These are phyloP conservation scores for Eutrema heterophyllum DNA, from an alignment of 345 rosid species.

Conservation along the genomic window DNA sequence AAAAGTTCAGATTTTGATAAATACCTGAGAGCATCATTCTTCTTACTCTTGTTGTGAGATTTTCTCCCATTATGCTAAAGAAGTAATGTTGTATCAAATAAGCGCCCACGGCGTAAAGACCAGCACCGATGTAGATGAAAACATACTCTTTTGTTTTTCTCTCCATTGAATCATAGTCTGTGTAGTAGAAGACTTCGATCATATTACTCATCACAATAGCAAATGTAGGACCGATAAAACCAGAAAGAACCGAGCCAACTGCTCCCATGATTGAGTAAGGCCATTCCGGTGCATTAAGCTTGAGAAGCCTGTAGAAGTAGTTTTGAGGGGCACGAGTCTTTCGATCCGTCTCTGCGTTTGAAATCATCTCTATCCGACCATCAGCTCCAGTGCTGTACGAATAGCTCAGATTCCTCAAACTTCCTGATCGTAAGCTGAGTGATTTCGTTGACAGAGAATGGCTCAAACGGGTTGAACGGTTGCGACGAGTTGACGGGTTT, in stretches of 20 bases:
- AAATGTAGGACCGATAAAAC: constrained; percentile 93
- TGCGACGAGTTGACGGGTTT: constrained; percentile 74
- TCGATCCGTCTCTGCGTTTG: constrained; percentile 91
- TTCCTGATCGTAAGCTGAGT: constrained; percentile 91
- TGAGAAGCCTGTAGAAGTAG: constrained; percentile 90
- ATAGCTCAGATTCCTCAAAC: constrained; percentile 93
- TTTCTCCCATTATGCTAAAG: constrained; percentile 99
- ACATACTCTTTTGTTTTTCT: constrained; percentile 96
- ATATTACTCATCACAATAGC: constrained; percentile 97
- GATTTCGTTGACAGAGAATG: constrained; percentile 92
- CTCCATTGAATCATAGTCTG: constrained; percentile 83
- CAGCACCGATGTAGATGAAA: constrained; percentile 94
- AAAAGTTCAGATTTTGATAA: background rate
- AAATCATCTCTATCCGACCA: constrained; percentile 94
- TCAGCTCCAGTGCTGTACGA: constrained; percentile 97
- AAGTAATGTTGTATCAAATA: constrained; percentile 98
- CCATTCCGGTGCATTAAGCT: constrained; percentile 96
- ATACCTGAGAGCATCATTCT: constrained; percentile 99
- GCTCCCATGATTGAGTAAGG: constrained; percentile 99
- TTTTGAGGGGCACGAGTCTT: constrained; percentile 84
- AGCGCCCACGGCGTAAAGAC: constrained; percentile 91
- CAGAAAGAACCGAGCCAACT: constrained; percentile 83
- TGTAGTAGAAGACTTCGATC: constrained; percentile 98
- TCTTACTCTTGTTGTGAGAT: constrained; percentile 95
- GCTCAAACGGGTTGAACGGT: constrained; percentile 88